Conservation (phyloP, 352 stramenopile genomes). For the Peronospora tabacina region DNA sequence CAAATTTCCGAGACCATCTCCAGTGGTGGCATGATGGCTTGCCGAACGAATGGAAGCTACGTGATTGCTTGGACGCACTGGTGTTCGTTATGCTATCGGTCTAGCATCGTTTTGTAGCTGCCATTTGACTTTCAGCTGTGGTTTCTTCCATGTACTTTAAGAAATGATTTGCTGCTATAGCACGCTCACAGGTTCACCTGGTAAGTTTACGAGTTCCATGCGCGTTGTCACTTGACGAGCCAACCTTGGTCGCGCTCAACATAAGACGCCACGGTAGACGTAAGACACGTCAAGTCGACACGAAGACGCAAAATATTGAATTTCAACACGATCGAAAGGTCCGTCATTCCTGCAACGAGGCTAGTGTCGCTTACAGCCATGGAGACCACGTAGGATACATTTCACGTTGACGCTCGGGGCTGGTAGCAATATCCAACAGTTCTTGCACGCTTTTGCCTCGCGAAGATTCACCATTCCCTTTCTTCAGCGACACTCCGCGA, state of each 20-base stretch:
- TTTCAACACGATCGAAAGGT: slow-evolving; percentile 15
- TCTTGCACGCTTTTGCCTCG: slow-evolving; percentile 71
- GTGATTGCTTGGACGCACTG: no score
- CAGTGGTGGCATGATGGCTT: no score
- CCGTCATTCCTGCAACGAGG: slow-evolving; percentile 8
- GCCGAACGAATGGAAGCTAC: background rate
- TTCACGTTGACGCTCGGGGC: slow-evolving; percentile 65
- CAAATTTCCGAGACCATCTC: no score
- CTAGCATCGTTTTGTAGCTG: no score
- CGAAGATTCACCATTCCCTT: slow-evolving; percentile 45
- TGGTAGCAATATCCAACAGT: slow-evolving; percentile 78
- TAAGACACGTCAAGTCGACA: background rate
- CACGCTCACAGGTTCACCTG: no score
- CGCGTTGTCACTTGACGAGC: slow-evolving; percentile 11
- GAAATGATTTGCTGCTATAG: no score
- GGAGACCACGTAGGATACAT: slow-evolving; percentile 86
- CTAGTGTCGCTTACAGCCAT: slow-evolving; percentile 50
- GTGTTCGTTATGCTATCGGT: no score
- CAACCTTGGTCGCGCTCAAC: background rate
- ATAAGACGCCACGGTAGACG: background rate
- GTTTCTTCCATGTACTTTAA: no score
- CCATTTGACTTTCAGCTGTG: no score
- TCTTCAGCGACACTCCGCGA: slow-evolving; percentile 69
- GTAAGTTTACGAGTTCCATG: no score
- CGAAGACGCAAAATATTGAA: slow-evolving; percentile 20